Conservation (phyloP, 2,329 filamentous ascomycete species). For the Talaromyces sp. region DNA sequence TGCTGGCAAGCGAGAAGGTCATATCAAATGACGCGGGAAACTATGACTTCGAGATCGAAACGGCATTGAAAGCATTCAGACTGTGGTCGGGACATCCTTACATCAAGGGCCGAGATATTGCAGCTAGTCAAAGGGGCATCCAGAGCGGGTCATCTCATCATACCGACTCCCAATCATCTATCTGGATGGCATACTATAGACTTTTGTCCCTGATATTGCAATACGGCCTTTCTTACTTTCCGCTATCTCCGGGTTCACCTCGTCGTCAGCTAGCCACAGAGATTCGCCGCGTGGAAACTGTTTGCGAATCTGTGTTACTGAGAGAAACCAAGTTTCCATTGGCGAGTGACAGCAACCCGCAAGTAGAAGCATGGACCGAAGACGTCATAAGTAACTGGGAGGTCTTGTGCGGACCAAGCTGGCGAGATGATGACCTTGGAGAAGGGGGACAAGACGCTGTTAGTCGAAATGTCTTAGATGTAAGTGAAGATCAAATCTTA, state of each 20-base stretch:
- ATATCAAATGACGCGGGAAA: constrained; percentile 24
- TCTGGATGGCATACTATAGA: constrained; percentile 84
- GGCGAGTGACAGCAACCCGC: constrained; percentile 71
- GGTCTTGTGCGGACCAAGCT: constrained; percentile 72
- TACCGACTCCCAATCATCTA: constrained; percentile 42
- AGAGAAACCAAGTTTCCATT: constrained; percentile 79
- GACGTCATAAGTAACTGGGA: constrained; percentile 82
- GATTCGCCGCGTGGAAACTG: constrained; percentile 71
- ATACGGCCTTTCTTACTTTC: constrained; percentile 42
- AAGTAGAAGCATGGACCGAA: constrained; percentile 78
- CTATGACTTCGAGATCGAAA: constrained; percentile 27
- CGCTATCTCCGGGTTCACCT: constrained; percentile 38
- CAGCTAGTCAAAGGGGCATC: constrained; percentile 20
- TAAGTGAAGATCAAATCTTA: constrained; percentile 30
- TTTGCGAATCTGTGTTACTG: constrained; percentile 76
- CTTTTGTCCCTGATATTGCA: constrained; percentile 74
- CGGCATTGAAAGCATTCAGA: constrained; percentile 50
- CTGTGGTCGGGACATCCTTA: constrained; percentile 41
- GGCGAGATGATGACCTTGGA: constrained; percentile 77
- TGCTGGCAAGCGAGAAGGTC: constrained; percentile 60
- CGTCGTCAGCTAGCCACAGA: constrained; percentile 69
- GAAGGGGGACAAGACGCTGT: constrained; percentile 73
- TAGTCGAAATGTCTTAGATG: constrained; percentile 71
- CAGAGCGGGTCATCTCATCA: constrained; percentile 23
- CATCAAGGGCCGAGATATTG: constrained; percentile 29